Evolutionary conservation across 75 land plant genomes (phyloP).

Genomic region (Isoetes taiwanensis): DNA sequence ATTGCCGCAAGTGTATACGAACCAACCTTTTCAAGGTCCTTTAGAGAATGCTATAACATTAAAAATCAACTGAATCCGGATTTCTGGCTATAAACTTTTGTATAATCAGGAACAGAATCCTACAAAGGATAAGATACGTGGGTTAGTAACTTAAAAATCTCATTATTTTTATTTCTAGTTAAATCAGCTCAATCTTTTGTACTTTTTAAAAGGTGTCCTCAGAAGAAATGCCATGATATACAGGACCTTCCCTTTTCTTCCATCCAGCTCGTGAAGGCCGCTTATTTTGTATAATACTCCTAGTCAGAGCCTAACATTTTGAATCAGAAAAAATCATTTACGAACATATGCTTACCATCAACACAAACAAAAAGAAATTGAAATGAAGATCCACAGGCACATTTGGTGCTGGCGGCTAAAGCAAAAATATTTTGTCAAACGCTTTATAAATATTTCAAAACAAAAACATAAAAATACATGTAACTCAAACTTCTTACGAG

Average conservation of each 20-base stretch:
- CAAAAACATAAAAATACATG: background rate
- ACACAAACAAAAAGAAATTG: conserved; percentile 86
- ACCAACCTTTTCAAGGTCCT: too few species aligned
- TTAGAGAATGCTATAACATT: conserved; percentile 70
- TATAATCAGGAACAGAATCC: conserved; percentile 83
- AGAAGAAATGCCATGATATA: conserved; percentile 70
- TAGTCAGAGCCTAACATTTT: background rate
- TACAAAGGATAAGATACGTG: too few species aligned
- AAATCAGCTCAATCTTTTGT: too few species aligned
- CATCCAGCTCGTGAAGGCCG: conserved; percentile 85
- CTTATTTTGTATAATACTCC: conserved; percentile 28
- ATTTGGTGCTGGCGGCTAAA: conserved; percentile 50
- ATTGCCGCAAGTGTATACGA: too few species aligned
- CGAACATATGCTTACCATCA: conserved; percentile 44
- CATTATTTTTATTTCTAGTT: too few species aligned
- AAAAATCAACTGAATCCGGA: conserved; percentile 71
- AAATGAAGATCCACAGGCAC: conserved; percentile 66
- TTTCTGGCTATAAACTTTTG: conserved; percentile 45
- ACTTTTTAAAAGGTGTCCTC: conserved; percentile 61
- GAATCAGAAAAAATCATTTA: background rate
- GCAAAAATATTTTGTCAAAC: background rate
- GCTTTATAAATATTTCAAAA: background rate
- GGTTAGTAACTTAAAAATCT: too few species aligned
- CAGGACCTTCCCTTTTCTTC: conserved; percentile 55
- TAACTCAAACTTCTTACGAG: conserved; percentile 25